Evolutionary conservation across 768 basidiomycete species (phyloP).

Genomic region (Boletus vermiculosoides): DNA sequence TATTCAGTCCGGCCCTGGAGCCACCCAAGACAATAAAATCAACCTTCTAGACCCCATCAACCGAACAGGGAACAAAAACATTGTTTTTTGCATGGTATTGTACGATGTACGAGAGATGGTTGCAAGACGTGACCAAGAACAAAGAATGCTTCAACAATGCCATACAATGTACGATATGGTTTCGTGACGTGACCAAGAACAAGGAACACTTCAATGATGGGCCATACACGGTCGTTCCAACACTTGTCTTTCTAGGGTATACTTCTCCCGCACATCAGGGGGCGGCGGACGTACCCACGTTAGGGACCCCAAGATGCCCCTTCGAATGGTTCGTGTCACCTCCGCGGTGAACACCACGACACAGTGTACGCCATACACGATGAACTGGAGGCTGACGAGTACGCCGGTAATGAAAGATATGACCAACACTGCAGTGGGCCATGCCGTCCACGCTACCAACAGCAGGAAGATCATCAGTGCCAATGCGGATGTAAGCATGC

Average conservation of each 20-base stretch:
- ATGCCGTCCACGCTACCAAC: slow-evolving; percentile 59
- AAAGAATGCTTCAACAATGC: slow-evolving; percentile 1
- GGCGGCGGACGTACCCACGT: slow-evolving; percentile 10
- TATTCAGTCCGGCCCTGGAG: neutral
- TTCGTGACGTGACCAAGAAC: neutral
- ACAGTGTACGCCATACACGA: slow-evolving; percentile 51
- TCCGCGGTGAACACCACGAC: slow-evolving; percentile 12
- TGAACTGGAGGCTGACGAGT: slow-evolving; percentile 62
- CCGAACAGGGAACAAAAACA: neutral
- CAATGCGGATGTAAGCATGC: slow-evolving; percentile 55
- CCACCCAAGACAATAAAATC: neutral
- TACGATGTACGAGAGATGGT: slow-evolving; percentile 2
- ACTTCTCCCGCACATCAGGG: slow-evolving; percentile 13
- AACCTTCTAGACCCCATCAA: neutral
- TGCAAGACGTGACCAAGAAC: neutral
- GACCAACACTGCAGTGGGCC: slow-evolving; percentile 60
- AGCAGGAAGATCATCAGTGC: slow-evolving; percentile 60
- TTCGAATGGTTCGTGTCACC: slow-evolving; percentile 3
- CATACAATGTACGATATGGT: neutral
- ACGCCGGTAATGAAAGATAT: slow-evolving; percentile 58
- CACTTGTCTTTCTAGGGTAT: neutral
- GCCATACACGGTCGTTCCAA: neutral
- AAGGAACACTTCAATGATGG: neutral
- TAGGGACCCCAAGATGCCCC: slow-evolving; percentile 14
- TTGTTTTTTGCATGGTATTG: neutral